Evolutionary conservation across 768 basidiomycete genomes (phyloP).

Genomic region (Sporobolomyces phaffii): DNA sequence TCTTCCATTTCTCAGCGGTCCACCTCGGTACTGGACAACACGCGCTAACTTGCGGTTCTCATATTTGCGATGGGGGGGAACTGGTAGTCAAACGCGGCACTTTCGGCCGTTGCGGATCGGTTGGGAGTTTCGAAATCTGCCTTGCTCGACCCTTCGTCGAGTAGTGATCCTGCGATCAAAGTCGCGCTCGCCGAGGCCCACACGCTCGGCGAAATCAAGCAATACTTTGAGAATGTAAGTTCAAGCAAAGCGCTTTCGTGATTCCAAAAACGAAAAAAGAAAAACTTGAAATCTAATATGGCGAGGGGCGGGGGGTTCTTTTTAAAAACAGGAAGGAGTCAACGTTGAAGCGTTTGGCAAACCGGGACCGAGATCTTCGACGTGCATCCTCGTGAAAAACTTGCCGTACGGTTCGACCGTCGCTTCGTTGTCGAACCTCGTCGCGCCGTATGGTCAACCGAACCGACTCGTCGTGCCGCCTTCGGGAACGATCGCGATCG

Average conservation of each 20-base stretch:
- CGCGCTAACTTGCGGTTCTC: too few species aligned
- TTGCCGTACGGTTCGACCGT: constrained; percentile 82
- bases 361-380: constrained; percentile 56
- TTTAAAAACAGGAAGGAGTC: constrained; percentile 45
- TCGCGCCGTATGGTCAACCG: constrained; percentile 67
- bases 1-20: too few species aligned
- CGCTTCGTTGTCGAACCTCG: constrained; percentile 69
- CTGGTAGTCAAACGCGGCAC: constrained; percentile 96
- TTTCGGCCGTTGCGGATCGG: constrained; percentile 78
- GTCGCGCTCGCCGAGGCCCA: constrained; percentile 94
- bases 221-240: constrained; percentile 61
- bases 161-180: constrained; percentile 61
- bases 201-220: constrained; percentile 88
- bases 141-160: constrained; percentile 75
- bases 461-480: constrained; percentile 75
- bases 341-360: constrained; percentile 47
- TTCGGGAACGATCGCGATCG: constrained; percentile 84
- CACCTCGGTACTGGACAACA: too few species aligned
- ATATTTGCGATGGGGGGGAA: too few species aligned
- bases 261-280: too few species aligned
- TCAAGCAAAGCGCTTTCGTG: too few species aligned
- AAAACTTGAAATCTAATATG: too few species aligned
- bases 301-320: too few species aligned
- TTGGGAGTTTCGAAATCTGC: constrained; percentile 81
- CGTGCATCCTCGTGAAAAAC: constrained; percentile 87